Percentiles rank a stretch among this genome's conserved stretches.
Evolutionary conservation across 441 rosid species (phyloP).

Genomic region (Pelargonium australe): DNA sequence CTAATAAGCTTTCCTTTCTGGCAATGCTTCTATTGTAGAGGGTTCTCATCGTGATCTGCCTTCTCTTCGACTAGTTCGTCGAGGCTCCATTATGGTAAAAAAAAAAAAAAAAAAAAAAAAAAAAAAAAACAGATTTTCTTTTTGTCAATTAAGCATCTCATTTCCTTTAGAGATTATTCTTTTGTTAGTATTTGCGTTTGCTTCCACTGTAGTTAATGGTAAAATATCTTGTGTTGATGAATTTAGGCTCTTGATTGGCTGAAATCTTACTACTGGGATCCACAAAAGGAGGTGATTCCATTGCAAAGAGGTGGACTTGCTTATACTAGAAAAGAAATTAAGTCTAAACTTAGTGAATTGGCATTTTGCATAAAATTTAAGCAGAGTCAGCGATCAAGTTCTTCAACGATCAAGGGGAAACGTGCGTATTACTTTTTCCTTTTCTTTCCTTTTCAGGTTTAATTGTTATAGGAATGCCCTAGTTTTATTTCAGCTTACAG

Average conservation of each 20-base stretch:
- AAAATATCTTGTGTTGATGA: constrained; percentile 18
- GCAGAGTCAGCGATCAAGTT: constrained; percentile 32
- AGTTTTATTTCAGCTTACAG: not conserved
- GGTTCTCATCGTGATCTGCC: constrained; percentile 91
- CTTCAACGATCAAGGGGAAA: constrained; percentile 42
- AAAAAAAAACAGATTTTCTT: not conserved
- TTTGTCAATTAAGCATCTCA: not conserved
- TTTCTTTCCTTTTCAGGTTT: not conserved
- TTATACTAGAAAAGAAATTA: constrained; percentile 51
- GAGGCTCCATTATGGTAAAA: constrained; percentile 62
- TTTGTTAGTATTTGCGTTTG: not conserved
- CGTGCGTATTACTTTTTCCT: constrained; percentile 26
- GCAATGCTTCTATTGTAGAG: constrained; percentile 42
- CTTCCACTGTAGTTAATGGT: not conserved
- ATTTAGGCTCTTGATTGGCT: constrained; percentile 88
- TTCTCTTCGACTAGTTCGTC: constrained; percentile 61
- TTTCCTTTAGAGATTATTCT: constrained; percentile 1
- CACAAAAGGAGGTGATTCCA: constrained; percentile 56
- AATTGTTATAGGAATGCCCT: not conserved
- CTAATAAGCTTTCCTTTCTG: constrained; percentile 15
- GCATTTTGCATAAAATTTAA: constrained; percentile 42
- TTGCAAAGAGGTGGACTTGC: constrained; percentile 45
- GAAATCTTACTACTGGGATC: constrained; percentile 74
- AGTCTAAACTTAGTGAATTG: constrained; percentile 51
- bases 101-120: too few species aligned